Conservation (phyloP, 139 green algal genomes). For the Diplosphaera chodatii region DNA sequence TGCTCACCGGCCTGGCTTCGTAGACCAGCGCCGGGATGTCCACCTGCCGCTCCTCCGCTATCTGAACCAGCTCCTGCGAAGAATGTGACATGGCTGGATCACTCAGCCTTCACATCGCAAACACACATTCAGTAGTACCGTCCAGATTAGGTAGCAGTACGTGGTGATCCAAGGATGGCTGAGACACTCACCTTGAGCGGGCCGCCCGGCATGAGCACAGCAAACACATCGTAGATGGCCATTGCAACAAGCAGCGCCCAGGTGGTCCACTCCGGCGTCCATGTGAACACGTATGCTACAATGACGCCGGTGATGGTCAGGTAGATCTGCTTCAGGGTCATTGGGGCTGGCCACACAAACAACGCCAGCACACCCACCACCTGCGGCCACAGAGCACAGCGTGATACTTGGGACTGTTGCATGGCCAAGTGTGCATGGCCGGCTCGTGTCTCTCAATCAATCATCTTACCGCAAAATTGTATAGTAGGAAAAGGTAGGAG, state of each 20-base stretch:
- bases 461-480: conserved; percentile 81
- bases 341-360: conserved; percentile 81
- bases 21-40: conserved; percentile 94
- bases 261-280: conserved; percentile 92
- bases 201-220: conserved; percentile 84
- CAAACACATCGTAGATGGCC: conserved; percentile 91
- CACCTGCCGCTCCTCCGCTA: conserved; percentile 82
- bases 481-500: conserved; percentile 76
- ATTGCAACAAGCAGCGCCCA: conserved; percentile 91
- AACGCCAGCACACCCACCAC: conserved; percentile 72
- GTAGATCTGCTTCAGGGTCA: conserved; percentile 85
- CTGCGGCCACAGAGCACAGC: no score
- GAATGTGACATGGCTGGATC: not conserved
- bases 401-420: no score
- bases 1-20: conserved; percentile 59
- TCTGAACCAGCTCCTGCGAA: conserved; percentile 76
- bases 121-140: no score
- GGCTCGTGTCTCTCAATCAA: no score
- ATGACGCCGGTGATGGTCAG: conserved; percentile 76
- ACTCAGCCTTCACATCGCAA: not conserved
- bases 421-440: no score
- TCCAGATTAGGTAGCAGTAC: no score
- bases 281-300: conserved; percentile 91
- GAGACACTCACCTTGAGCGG: conserved; percentile 54
- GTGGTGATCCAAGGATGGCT: no score